Evolutionary conservation across 805 yeast species (phyloP), one percentile per base, ranked within the genome.

Genomic region (Wickerhamiella vanderwaltii): DNA sequence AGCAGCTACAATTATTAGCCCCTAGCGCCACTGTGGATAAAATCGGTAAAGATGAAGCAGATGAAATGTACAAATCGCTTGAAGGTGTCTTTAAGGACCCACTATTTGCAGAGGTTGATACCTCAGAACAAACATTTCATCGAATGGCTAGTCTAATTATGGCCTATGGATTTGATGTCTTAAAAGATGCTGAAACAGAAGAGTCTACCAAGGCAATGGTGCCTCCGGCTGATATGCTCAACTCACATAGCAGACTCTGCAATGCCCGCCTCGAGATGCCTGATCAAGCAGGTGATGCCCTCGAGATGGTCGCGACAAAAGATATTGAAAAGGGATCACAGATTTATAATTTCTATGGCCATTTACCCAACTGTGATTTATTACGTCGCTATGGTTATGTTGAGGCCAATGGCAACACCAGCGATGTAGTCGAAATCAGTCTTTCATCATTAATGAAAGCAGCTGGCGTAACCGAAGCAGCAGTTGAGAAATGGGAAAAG

Each of bases 371-470:
- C 57, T 66, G 88, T n/a, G 97, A 91, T 53, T 68, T 91, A 24
- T 64, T 91, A 43, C 71, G 98, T 53, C 71, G 94, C 44, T 88
- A 88, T 51, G 98, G 98, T 0, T 88, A 83, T 53, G 91, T 85
- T 19, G 95, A 87, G 60, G 58, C 63, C 47, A 67, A 66, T 16
- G 83, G 84, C 0, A 79, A 91, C 1, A 72, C 71, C 35, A 73
- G 66, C 55, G 97, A 88, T 57, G 79, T 82, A 52, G 95, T 79
- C 6, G 97, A 88, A 58, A 51, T 88, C 3, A 66, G 76, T 1
- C 49, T 78, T 19, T 49, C 54, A 0, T 53, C 57, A 3, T 64
- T 77, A 11, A 64, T 61, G 39, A 52, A 58, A 1, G 64, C 64
- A 6, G 66, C 72, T 38, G 46, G 48, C 6, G 39, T 53, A 3